phyloP scores from a whole-genome alignment of 75 land plant species.

The Selaginella tamariscina region DNA sequence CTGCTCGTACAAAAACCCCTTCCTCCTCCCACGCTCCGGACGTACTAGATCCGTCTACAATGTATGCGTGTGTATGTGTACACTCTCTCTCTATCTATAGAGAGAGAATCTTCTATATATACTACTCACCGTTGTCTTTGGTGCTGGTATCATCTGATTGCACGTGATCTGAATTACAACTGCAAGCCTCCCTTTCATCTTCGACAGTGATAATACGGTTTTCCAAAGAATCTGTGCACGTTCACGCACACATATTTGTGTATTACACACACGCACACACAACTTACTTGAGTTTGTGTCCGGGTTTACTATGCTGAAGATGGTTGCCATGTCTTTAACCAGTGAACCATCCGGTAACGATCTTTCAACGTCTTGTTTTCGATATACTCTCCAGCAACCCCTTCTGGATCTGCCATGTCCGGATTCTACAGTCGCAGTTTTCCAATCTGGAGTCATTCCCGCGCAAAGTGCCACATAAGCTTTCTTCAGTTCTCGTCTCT shows the following conservation, averaged over 20 bases:
- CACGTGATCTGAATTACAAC: too few relatives aligned
- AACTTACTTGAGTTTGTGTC: too few relatives aligned
- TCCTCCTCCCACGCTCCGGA: slow-evolving; percentile 15
- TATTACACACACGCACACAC: too few relatives aligned
- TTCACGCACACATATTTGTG: too few relatives aligned
- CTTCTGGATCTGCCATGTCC: slow-evolving; percentile 84
- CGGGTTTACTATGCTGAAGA: slow-evolving; percentile 35
- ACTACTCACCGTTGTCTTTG: too few relatives aligned
- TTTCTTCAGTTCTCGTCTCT: slow-evolving; percentile 54
- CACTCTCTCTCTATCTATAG: too few relatives aligned
- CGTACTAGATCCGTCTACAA: not conserved
- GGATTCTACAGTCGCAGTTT: slow-evolving; percentile 37
- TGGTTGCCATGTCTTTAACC: slow-evolving; percentile 70
- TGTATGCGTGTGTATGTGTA: too few relatives aligned
- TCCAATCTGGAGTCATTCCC: slow-evolving; percentile 51
- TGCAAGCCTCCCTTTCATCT: not conserved
- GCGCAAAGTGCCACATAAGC: slow-evolving; percentile 68
- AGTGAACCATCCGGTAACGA: slow-evolving; percentile 55
- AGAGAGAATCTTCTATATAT: too few relatives aligned
- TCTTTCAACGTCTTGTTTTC: slow-evolving; percentile 55
- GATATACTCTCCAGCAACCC: slow-evolving; percentile 87
- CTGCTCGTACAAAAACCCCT: slow-evolving; percentile 61
- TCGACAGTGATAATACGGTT: slow-evolving; percentile 23
- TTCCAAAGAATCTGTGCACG: slow-evolving; percentile 14
- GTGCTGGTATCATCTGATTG: too few relatives aligned